Percentiles rank a stretch among this genome's conserved stretches.
Evolutionary conservation across 768 basidiomycete species (phyloP).

Genomic region (Astraeus odoratus): DNA sequence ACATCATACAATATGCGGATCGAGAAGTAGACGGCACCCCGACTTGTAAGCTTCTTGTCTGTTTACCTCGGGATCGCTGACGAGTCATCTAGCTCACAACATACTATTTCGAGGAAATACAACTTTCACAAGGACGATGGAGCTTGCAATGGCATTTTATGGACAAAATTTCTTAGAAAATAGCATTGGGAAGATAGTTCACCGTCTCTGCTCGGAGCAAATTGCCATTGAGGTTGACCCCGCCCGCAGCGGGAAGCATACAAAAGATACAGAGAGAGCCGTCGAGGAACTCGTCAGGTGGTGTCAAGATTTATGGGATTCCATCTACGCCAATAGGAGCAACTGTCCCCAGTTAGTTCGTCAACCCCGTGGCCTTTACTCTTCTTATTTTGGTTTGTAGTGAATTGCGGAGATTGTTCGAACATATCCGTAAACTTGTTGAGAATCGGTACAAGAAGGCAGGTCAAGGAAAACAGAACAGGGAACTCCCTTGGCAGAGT

Average conservation of each 20-base stretch:
- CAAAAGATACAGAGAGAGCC: slow-evolving; percentile 59
- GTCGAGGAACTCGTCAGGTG: slow-evolving; percentile 66
- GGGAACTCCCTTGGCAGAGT: slow-evolving; percentile 67
- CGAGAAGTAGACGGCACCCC: slow-evolving; percentile 66
- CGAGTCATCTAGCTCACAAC: slow-evolving; percentile 49
- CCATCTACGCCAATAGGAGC: slow-evolving; percentile 65
- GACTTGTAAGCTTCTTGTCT: slow-evolving; percentile 42
- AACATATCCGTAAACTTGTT: slow-evolving; percentile 64
- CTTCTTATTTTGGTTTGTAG: slow-evolving; percentile 30
- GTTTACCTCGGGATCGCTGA: not conserved
- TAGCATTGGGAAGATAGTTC: slow-evolving; percentile 66
- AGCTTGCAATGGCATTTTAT: slow-evolving; percentile 74
- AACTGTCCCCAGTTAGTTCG: slow-evolving; percentile 68
- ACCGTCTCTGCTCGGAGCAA: slow-evolving; percentile 63
- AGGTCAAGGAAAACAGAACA: slow-evolving; percentile 35
- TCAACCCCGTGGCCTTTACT: slow-evolving; percentile 5
- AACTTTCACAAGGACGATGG: slow-evolving; percentile 66
- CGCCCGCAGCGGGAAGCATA: slow-evolving; percentile 50
- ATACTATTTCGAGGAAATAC: slow-evolving; percentile 71
- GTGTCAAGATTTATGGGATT: slow-evolving; percentile 76
- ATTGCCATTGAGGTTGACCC: slow-evolving; percentile 82
- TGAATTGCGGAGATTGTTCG: slow-evolving; percentile 66
- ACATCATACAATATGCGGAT: slow-evolving; percentile 63
- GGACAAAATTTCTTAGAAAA: slow-evolving; percentile 76
- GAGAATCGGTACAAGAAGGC: slow-evolving; percentile 50